phyloP scores from a whole-genome alignment of 257 asterid species.

The Rhazya stricta region DNA sequence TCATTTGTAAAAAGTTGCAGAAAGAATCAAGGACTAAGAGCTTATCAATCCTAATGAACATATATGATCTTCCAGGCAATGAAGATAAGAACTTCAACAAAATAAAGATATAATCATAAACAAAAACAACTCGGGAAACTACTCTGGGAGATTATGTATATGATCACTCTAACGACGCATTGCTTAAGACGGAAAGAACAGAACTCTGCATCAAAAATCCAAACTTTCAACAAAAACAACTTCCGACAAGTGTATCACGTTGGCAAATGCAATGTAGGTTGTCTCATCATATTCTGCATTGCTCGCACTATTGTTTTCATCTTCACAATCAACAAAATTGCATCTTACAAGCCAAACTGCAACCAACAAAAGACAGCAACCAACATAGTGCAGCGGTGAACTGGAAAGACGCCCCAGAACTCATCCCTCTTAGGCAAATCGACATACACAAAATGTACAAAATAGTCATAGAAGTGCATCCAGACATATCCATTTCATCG shows the following conservation, averaged over 20 bases:
- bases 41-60: not conserved
- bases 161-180: not conserved
- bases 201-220: conserved; percentile 9
- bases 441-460: conserved; percentile 24
- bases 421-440: conserved; percentile 26
- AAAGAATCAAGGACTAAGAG: not conserved
- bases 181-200: not conserved
- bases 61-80: not conserved
- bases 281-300: conserved; percentile 1
- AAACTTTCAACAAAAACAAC: conserved; percentile 5
- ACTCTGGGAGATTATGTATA: not conserved
- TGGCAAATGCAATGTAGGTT: conserved; percentile 19
- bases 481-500: not conserved
- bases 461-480: not conserved
- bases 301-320: not conserved
- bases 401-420: not conserved
- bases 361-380: not conserved
- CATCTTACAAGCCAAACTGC: not conserved
- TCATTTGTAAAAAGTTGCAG: not conserved
- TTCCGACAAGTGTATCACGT: conserved; percentile 9
- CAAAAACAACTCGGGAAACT: not conserved
- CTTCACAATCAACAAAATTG: conserved; percentile 2
- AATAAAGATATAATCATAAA: not conserved
- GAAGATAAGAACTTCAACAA: not conserved
- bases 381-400: not conserved